Base-by-base conservation (phyloP, 2,329 filamentous ascomycete species). In the Colletotrichum musicola region DNA sequence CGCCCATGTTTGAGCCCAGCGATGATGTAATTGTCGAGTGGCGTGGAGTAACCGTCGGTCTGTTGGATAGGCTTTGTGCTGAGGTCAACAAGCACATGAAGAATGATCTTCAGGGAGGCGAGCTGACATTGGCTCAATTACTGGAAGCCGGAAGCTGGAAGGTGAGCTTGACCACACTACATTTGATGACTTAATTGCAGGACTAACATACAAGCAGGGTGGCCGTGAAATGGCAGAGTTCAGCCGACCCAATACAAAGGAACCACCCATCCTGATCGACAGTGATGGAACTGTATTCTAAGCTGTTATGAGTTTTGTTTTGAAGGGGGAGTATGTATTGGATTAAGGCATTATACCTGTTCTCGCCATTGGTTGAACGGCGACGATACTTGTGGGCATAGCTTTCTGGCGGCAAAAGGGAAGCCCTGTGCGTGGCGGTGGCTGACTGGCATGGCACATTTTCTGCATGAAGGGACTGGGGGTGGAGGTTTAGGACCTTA, bases 91-190 rank as follows among this genome's bases (percentile, higher is more conserved):
- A 93, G 77, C 80, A 84, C 47, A 81, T 98, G 55, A 89, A 88
- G 64, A 76, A 75, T 2, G 86, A 89, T 62, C 81, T 98, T 47
- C 86, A 84, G 7, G 93, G 92, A 4, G 83, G 88, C 44, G 89
- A 95, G 72, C 81, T 99, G 77, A 93, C 85, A 47, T 81, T 98
- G 73, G 90, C 95, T 6, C 96, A 99, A 79, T 89, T 99, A 83
- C 85, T 99, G 18, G 96, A 98, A 80, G 96, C 95, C 14, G 96
- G 96, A 59, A 97, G 93, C 77, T 99, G 96, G 95, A 98, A 98
- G 92, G 95, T 96, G 80, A 82, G 88, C 42, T 66, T 20, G 30
- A 9, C 30, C 30, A 35, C 10, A 10, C 7, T 10, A 35, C 1
- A 35, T 35, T 9, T 35, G 6, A 10, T 30, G 27, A 2, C 27